phyloP scores from a whole-genome alignment of 208 protist genomes.

The Crithidia acanthocephali region DNA sequence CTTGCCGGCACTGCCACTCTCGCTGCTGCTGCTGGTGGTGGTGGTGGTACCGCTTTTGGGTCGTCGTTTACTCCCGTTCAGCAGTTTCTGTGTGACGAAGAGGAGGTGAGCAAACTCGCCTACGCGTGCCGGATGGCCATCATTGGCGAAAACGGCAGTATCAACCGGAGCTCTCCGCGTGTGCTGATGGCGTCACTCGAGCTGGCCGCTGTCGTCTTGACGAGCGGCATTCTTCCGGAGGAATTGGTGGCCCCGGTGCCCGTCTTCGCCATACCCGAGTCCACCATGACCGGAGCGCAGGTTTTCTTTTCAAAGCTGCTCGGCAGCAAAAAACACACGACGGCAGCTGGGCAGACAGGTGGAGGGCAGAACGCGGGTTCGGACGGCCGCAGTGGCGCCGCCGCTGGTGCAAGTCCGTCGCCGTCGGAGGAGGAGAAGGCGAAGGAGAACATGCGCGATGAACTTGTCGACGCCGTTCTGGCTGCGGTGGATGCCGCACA shows the following conservation, averaged over 20 bases:
- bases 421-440: slow-evolving; percentile 15
- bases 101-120: slow-evolving; percentile 51
- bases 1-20: not conserved
- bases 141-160: slow-evolving; percentile 41
- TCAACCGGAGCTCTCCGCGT: slow-evolving; percentile 38
- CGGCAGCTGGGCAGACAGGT: not conserved
- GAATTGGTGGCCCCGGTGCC: slow-evolving; percentile 36
- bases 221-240: slow-evolving; percentile 58
- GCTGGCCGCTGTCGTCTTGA: slow-evolving; percentile 57
- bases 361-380: not conserved
- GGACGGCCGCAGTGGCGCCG: not conserved
- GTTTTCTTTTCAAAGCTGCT: slow-evolving; percentile 73
- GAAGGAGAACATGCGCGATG: slow-evolving; percentile 51
- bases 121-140: slow-evolving; percentile 54
- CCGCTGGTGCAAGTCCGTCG: not conserved
- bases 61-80: slow-evolving; percentile 9
- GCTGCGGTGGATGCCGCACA: slow-evolving; percentile 37
- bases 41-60: too few species aligned
- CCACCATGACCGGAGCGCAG: slow-evolving; percentile 38
- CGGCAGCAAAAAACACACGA: slow-evolving; percentile 24
- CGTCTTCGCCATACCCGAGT: slow-evolving; percentile 39
- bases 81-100: slow-evolving; percentile 34
- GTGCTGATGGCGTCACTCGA: slow-evolving; percentile 54
- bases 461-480: slow-evolving; percentile 71
- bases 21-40: not conserved